Base-by-base conservation (phyloP, 805 yeast species). In the Lachancea nothofagi region DNA sequence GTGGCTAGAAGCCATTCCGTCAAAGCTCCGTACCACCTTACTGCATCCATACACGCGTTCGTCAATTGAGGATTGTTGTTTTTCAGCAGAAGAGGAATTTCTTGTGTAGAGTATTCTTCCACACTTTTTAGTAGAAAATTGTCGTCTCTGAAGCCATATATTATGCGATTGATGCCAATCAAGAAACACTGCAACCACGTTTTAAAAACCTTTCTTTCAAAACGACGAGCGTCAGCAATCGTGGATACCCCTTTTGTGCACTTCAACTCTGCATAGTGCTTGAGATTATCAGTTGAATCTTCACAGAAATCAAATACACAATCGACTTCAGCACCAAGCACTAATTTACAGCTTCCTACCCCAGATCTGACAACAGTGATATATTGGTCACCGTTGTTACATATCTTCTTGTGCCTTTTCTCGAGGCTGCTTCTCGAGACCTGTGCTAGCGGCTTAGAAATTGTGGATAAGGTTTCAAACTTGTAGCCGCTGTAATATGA, bases 111-210 rank as follows among this genome's bases (percentile, higher is more conserved):
- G 58, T 66, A 88, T 43, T 83, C 78, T 61, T 93, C 97, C 2
- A 85, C 77, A 3, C 80, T 63, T 46, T 72, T 67, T 40, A 90
- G 64, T n/a, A 72, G 59, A 30, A 82, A 69, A 24, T 76, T 63
- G 13, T 83, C 83, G 57, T 87, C 94, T 49, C 96, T 72, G 61
- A 83, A 93, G 0, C 97, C 99, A 55, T 85, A 85, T 3, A 84
- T 72, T 4, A 90, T 71, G 43, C 75, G 74, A n/a, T 83, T 79
- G 15, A 93, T 74, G 3, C 98, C 98, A 32, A 86, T 69, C 17
- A 93, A 66, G 59, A 88, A 93, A 46, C 95, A 83, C 65, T 88
- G 97, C 2, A 95, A 86, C 99, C 99, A 93, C 0, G 94, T 73
- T 45, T 69, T 74, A 57, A 82, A 76, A 32, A 93, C 65, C 61